These are phyloP conservation scores for Botryotinia convoluta DNA, from an alignment of 2,329 filamentous ascomycete genomes.

Conservation along the genomic window DNA sequence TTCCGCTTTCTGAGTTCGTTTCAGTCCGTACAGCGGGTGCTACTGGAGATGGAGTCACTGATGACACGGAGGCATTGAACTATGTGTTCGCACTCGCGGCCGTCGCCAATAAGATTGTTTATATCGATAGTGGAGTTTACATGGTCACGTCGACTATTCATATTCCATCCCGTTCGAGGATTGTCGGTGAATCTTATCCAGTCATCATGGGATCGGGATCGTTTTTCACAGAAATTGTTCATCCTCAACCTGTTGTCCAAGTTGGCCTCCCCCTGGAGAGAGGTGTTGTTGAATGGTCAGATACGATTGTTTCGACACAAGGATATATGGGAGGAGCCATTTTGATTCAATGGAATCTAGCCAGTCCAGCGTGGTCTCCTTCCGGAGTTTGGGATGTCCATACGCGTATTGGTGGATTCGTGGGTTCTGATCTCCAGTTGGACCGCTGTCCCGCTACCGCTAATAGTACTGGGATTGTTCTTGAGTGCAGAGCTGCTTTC, in stretches of 20 bases:
- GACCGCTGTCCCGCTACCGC: constrained; percentile 52
- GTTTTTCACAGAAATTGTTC: constrained; percentile 44
- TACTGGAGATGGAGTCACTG: constrained; percentile 53
- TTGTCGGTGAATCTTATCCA: constrained; percentile 46
- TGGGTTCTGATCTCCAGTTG: constrained; percentile 30
- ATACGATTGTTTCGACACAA: constrained; percentile 61
- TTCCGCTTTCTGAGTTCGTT: constrained; percentile 41
- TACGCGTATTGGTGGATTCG: constrained; percentile 44
- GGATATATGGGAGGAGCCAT: constrained; percentile 56
- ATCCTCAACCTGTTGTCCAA: constrained; percentile 49
- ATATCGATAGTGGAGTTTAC: constrained; percentile 57
- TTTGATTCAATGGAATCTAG: constrained; percentile 65
- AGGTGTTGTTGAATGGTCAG: constrained; percentile 60
- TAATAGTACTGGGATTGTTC: constrained; percentile 36
- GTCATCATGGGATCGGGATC: constrained; percentile 41
- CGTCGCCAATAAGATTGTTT: constrained; percentile 49
- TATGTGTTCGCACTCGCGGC: constrained; percentile 52
- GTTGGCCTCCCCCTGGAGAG: constrained; percentile 56
- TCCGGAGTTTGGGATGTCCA: constrained; percentile 50
- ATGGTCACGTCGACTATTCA: constrained; percentile 47
- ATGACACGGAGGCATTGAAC: constrained; percentile 61
- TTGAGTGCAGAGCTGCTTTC: constrained; percentile 39
- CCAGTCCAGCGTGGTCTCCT: constrained; percentile 47
- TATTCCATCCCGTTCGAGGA: constrained; percentile 44
- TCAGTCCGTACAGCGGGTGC: constrained; percentile 44